These are phyloP conservation scores for Leishmania turanica DNA, from an alignment of 208 protist genomes.

Conservation along the genomic window DNA sequence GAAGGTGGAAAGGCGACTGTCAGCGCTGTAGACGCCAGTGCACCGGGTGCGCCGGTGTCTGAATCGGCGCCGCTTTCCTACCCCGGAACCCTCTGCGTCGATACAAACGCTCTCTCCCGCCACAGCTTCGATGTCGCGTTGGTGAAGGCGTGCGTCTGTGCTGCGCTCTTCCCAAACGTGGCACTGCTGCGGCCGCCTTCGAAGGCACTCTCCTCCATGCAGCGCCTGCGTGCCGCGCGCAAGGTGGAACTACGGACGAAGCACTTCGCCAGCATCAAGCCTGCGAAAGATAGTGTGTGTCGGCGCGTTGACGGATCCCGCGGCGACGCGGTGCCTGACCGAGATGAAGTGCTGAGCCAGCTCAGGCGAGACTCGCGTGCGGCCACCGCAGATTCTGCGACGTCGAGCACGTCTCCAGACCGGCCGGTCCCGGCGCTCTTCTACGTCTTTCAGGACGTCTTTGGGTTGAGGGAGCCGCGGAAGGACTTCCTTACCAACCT, in stretches of 20 bases:
- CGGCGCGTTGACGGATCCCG: constrained; percentile 53
- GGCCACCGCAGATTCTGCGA: not conserved
- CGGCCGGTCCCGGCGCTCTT: constrained; percentile 51
- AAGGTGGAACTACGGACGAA: constrained; percentile 70
- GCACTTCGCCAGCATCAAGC: constrained; percentile 50
- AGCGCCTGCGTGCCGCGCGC: not conserved
- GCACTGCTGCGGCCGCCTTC: constrained; percentile 65
- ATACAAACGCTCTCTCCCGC: constrained; percentile 63
- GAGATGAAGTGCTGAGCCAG: constrained; percentile 40
- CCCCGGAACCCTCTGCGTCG: constrained; percentile 48
- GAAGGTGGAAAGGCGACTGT: not conserved
- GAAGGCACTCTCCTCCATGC: constrained; percentile 11
- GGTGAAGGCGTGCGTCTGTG: constrained; percentile 87
- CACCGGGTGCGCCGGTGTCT: not conserved
- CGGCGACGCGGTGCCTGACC: constrained; percentile 7
- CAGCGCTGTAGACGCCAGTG: not conserved
- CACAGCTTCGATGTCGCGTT: constrained; percentile 67
- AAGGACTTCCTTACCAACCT: constrained; percentile 78
- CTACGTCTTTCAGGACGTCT: constrained; percentile 83
- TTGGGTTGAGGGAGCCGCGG: constrained; percentile 54
- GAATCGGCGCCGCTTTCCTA: constrained; percentile 5
- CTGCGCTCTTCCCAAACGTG: constrained; percentile 84
- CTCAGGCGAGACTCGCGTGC: constrained; percentile 3
- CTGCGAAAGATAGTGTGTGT: constrained; percentile 81
- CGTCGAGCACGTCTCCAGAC: not conserved